Evolutionary conservation across 768 basidiomycete genomes (phyloP), one percentile per base, ranked within the genome.

Genomic region (Lentinula sp.): DNA sequence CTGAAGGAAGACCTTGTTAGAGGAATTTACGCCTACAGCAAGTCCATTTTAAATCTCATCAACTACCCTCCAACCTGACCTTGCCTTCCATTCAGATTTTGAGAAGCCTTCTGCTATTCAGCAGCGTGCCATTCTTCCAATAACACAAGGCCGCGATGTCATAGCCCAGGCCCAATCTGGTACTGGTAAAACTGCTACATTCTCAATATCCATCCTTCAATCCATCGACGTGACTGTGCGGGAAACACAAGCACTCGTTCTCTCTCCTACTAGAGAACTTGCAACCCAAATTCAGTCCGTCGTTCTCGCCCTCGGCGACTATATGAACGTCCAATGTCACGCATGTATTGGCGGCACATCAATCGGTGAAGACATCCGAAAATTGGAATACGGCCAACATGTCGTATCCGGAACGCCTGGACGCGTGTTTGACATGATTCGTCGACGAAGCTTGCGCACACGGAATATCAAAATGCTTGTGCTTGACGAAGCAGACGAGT

Each of bases 261-360:
- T 99, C 39, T 97, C 96, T 5, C 96, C 96, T 3, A 99, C 96
- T n/a, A 91, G 96, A 65, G 96, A 99, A 78, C 82, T 98, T 61
- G 96, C 96, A 21, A 95, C 94, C n/a, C 96, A 98, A 78, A 99
- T 97, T 69, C 95, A 98, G 74, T 96, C 93, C 53, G 95, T 98
- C 65, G 86, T 98, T 34, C 84, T 98, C 61, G 96, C 96, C 31
- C 78, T 99, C 37, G 96, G 96, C 53, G 95, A 98, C 80, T 98
- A 98, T 74, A 96, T 98, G 95, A 97, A 97, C 71, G 92, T 99
- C 62, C 94, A 97, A 70, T 98, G 96, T 74, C 95, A 98, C 73
- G 95, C 95, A 48, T 97, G 95, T 75, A 97, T 98, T 70, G 96
- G 96, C 48, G 96, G 96, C 48, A 96, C 94, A 2, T 93, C 93